These are phyloP conservation scores for Botrytis porri DNA, from an alignment of 2,329 filamentous ascomycete species.

Conservation along the genomic window DNA sequence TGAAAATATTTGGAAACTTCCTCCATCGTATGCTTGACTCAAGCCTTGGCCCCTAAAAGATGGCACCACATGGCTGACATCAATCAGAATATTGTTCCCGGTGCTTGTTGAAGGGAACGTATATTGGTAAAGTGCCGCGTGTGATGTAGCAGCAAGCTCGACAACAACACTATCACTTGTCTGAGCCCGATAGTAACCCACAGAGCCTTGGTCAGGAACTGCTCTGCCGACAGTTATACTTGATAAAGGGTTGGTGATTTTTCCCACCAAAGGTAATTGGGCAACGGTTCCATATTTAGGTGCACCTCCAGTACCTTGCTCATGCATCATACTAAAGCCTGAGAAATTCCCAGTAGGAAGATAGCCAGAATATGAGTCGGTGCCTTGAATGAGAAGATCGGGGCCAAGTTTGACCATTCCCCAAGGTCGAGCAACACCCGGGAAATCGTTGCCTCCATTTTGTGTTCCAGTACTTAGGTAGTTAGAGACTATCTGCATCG, in stretches of 20 bases:
- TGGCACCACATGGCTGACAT: conserved; percentile 52
- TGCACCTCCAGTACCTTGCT: conserved; percentile 65
- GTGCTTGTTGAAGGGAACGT: conserved; percentile 46
- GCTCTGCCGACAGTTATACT: conserved; percentile 56
- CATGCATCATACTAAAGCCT: conserved; percentile 63
- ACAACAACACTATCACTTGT: conserved; percentile 55
- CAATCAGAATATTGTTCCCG: conserved; percentile 28
- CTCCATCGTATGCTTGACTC: conserved; percentile 61
- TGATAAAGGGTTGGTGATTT: conserved; percentile 51
- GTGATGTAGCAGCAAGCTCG: conserved; percentile 55
- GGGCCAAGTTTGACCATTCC: conserved; percentile 46
- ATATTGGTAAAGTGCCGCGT: conserved; percentile 60
- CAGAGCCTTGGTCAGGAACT: conserved; percentile 48
- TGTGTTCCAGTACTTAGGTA: conserved; percentile 39
- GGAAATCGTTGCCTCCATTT: conserved; percentile 46
- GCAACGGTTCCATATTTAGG: conserved; percentile 67
- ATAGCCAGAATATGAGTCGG: conserved; percentile 54
- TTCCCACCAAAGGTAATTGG: conserved; percentile 54
- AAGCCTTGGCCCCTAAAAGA: conserved; percentile 59
- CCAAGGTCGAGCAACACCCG: conserved; percentile 45
- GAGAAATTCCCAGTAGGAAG: conserved; percentile 51
- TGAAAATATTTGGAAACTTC: conserved; percentile 50
- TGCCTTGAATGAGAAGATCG: conserved; percentile 44
- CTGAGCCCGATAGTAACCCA: conserved; percentile 60
- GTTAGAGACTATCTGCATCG: background rate